These are phyloP conservation scores for Cryptococcus sp. DNA, from an alignment of 1,284 basidiomycete species.

Conservation along the genomic window DNA sequence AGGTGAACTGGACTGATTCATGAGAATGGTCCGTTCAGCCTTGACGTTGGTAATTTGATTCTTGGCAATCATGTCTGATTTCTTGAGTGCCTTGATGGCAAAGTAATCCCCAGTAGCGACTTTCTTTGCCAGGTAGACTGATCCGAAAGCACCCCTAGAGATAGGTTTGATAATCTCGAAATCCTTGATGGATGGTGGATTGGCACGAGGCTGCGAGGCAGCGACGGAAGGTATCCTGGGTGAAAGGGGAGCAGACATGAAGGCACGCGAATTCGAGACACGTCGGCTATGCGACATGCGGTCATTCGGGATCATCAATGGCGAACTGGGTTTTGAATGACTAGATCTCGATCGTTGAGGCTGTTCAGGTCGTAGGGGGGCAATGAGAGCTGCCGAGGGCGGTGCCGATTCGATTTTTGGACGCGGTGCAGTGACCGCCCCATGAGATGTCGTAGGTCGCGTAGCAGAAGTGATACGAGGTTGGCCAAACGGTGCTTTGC, in stretches of 20 bases:
- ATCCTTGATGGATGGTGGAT: constrained; percentile 92
- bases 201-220: constrained; percentile 70
- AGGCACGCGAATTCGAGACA: constrained; percentile 17
- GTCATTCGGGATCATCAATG: constrained; percentile 22
- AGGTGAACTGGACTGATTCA: constrained; percentile 99
- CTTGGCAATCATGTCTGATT: constrained; percentile 99
- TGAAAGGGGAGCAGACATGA: constrained; percentile 63
- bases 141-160: constrained; percentile 97
- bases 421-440: neutral
- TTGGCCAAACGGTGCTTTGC: constrained; percentile 4
- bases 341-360: neutral
- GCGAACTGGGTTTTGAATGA: constrained; percentile 12
- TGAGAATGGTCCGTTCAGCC: constrained; percentile 97
- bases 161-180: constrained; percentile 99
- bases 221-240: constrained; percentile 78
- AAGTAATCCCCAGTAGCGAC: constrained; percentile 97
- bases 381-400: constrained; percentile 1
- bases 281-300: constrained; percentile 21
- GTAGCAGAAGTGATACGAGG: neutral
- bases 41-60: constrained; percentile 99
- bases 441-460: no score
- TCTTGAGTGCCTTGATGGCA: constrained; percentile 98
- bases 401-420: constrained; percentile 1
- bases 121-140: constrained; percentile 97
- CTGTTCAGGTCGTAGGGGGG: neutral